A percentile compares a stretch with the other conserved stretches of the same genome.
Evolutionary conservation across 352 stramenopile genomes (phyloP).

Genomic region (Globisporangium okanoganense): DNA sequence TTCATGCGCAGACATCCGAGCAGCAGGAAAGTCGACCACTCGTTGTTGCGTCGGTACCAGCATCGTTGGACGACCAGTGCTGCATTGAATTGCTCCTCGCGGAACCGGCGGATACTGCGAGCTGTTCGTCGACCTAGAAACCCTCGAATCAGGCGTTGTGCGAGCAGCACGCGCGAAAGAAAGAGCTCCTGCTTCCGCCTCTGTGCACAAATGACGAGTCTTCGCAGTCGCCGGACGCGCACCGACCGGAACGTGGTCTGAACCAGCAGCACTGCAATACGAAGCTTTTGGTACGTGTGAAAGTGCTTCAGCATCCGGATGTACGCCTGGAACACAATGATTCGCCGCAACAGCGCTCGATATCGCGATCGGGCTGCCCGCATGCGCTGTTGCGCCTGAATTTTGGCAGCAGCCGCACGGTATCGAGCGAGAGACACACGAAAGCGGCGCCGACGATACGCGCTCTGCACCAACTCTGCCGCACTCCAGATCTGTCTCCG

Average conservation of each 20-base stretch:
- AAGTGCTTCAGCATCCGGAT: constrained; percentile 46
- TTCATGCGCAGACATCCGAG: constrained; percentile 72
- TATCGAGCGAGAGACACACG: constrained; percentile 44
- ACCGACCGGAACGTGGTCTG: constrained; percentile 54
- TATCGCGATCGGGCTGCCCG: constrained; percentile 35
- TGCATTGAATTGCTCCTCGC: constrained; percentile 49
- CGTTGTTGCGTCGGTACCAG: constrained; percentile 81
- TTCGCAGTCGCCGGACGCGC: constrained; percentile 40
- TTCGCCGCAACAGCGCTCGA: constrained; percentile 19
- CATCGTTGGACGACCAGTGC: constrained; percentile 67
- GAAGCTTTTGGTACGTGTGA: constrained; percentile 38
- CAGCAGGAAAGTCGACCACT: constrained; percentile 81
- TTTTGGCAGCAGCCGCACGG: constrained; percentile 44
- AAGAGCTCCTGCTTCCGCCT: constrained; percentile 38
- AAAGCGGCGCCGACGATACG: constrained; percentile 54
- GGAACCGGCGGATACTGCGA: constrained; percentile 18
- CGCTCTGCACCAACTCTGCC: constrained; percentile 48
- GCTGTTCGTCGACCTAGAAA: constrained; percentile 43
- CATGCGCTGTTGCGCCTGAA: constrained; percentile 62
- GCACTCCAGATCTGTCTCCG: constrained; percentile 57
- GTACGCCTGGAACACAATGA: constrained; percentile 57
- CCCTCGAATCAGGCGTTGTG: constrained; percentile 55
- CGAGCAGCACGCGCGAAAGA: constrained; percentile 33
- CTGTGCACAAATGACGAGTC: constrained; percentile 55
- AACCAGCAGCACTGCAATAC: constrained; percentile 42